phyloP scores from a whole-genome alignment of 768 basidiomycete genomes.

The Podaxis sp. region DNA sequence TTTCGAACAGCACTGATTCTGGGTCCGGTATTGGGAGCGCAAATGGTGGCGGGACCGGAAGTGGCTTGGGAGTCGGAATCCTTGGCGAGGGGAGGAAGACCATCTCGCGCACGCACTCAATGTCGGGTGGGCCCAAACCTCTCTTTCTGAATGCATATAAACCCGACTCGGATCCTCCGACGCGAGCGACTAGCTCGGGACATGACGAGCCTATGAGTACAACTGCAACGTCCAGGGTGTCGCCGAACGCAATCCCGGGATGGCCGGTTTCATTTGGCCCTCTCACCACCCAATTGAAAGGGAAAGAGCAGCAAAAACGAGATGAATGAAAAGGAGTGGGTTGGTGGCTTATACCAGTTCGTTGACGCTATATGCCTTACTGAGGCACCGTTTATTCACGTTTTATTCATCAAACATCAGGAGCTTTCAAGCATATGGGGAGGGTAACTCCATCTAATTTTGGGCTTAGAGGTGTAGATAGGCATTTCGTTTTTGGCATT shows the following conservation, averaged over 20 bases:
- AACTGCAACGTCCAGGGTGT: background rate
- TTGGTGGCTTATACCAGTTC: background rate
- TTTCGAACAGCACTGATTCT: background rate
- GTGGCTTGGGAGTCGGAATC: background rate
- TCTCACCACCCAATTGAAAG: background rate
- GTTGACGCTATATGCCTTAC: background rate
- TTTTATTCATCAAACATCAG: background rate
- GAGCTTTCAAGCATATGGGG: background rate
- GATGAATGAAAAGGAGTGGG: background rate
- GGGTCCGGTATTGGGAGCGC: background rate
- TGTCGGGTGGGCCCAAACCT: conserved; percentile 10
- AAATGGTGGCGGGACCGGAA: background rate
- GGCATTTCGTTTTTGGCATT: background rate
- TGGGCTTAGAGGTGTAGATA: background rate
- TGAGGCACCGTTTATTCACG: background rate
- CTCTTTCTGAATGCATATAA: background rate
- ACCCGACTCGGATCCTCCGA: conserved; percentile 6
- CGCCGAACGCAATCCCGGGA: background rate
- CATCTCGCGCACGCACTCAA: conserved; percentile 10
- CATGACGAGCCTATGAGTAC: background rate
- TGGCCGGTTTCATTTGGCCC: background rate
- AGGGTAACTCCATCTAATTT: background rate
- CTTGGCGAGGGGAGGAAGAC: background rate
- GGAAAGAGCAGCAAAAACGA: background rate
- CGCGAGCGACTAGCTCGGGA: background rate